A percentile compares a stretch with the other conserved stretches of the same genome.
Evolutionary conservation across 306 rosid genomes (phyloP).

Genomic region (Carpinus fangiana): DNA sequence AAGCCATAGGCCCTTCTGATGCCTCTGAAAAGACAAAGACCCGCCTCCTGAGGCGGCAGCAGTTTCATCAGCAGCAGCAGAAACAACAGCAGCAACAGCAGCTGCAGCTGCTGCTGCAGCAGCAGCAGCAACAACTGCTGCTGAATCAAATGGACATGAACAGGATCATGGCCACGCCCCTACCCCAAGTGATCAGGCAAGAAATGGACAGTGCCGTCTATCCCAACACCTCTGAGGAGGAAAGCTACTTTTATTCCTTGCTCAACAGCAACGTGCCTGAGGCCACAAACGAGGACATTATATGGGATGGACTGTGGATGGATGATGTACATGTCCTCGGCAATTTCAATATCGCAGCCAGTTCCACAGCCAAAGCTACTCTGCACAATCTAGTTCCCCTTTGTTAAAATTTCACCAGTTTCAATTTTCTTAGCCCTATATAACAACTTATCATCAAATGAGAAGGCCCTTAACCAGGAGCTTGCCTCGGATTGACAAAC

Average conservation of each 20-base stretch:
- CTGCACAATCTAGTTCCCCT: slow-evolving; percentile 68
- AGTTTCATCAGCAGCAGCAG: slow-evolving; percentile 59
- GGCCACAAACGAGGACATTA: slow-evolving; percentile 39
- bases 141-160: slow-evolving; percentile 54
- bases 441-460: slow-evolving; percentile 4
- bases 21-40: slow-evolving; percentile 53
- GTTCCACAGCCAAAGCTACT: slow-evolving; percentile 43
- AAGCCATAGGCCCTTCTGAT: slow-evolving; percentile 48
- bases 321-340: slow-evolving; percentile 68
- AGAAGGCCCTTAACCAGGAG: slow-evolving; percentile 43
- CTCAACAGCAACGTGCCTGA: slow-evolving; percentile 44
- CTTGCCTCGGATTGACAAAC: slow-evolving; percentile 26
- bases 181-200: slow-evolving; percentile 43
- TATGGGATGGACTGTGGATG: slow-evolving; percentile 82
- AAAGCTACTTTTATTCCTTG: slow-evolving; percentile 45
- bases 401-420: slow-evolving; percentile 28
- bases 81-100: slow-evolving; percentile 42
- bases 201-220: slow-evolving; percentile 34
- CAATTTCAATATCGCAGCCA: slow-evolving; percentile 38
- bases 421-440: slow-evolving; percentile 6
- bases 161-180: slow-evolving; percentile 45
- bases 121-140: slow-evolving; percentile 38
- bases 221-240: slow-evolving; percentile 49
- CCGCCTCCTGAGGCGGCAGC: slow-evolving; percentile 60
- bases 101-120: slow-evolving; percentile 21